Evolutionary conservation across 2,329 filamentous ascomycete species (phyloP).

Genomic region (Xylaria digitata): DNA sequence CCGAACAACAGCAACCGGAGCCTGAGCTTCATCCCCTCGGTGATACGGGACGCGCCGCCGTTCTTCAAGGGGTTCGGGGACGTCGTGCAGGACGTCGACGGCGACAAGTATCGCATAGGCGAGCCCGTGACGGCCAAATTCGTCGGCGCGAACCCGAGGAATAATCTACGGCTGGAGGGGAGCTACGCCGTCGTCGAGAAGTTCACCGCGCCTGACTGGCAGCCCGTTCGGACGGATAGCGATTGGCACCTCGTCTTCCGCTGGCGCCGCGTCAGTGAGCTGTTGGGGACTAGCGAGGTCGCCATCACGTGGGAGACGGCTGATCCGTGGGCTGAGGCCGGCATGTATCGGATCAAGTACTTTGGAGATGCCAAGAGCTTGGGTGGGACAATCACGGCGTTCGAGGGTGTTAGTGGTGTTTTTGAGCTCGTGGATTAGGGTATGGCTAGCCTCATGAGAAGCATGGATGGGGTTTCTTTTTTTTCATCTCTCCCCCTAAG

Average conservation of each 20-base stretch:
- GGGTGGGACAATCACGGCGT: conserved; percentile 70
- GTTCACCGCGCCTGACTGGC: conserved; percentile 65
- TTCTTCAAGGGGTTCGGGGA: conserved; percentile 77
- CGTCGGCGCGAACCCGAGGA: conserved; percentile 87
- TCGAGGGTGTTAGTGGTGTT: conserved; percentile 72
- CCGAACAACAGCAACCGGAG: conserved; percentile 82
- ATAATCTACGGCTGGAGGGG: conserved; percentile 80
- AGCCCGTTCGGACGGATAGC: conserved; percentile 74
- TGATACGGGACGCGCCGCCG: conserved; percentile 76
- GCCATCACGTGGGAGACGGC: conserved; percentile 79
- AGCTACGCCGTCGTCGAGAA: conserved; percentile 83
- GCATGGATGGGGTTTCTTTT: neutral
- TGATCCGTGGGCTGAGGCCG: conserved; percentile 65
- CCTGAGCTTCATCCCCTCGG: conserved; percentile 81
- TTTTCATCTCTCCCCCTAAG: neutral
- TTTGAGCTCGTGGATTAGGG: conserved; percentile 54
- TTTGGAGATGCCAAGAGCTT: conserved; percentile 81
- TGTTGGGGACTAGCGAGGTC: conserved; percentile 81
- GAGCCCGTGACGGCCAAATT: conserved; percentile 74
- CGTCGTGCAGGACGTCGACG: conserved; percentile 64
- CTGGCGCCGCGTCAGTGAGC: conserved; percentile 78
- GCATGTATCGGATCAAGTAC: conserved; percentile 81
- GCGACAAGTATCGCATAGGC: conserved; percentile 65
- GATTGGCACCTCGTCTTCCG: conserved; percentile 86
- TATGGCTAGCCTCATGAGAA: neutral